phyloP scores from a whole-genome alignment of 805 yeast species.

The Hermanozyma aechmeae region DNA sequence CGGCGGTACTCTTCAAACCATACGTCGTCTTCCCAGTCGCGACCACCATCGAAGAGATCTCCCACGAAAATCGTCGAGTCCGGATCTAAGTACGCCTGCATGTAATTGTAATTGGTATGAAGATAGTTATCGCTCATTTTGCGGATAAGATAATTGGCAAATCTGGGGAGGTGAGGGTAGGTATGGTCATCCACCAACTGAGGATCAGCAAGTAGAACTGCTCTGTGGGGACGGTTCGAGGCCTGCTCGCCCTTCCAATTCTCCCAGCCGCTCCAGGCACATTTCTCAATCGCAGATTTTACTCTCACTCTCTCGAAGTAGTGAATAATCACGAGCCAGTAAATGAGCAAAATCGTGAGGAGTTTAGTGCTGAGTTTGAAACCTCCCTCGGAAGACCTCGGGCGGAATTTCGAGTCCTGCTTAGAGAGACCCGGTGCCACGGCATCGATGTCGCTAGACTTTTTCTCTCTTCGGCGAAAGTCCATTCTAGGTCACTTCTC shows the following conservation, averaged over 20 bases:
- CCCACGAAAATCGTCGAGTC: conserved; percentile 76
- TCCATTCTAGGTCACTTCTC: no score
- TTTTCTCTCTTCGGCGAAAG: conserved; percentile 1
- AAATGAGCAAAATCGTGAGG: conserved; percentile 5
- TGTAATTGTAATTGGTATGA: conserved; percentile 58
- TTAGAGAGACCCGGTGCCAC: background rate
- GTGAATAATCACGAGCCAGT: conserved; percentile 21
- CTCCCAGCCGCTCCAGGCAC: conserved; percentile 63
- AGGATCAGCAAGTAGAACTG: conserved; percentile 79
- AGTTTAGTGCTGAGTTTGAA: conserved; percentile 4
- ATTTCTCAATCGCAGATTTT: conserved; percentile 13
- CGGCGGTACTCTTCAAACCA: conserved; percentile 70
- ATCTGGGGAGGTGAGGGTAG: conserved; percentile 59
- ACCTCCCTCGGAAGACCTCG: background rate
- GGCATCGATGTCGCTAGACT: background rate
- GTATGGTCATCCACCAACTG: conserved; percentile 86
- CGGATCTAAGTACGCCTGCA: conserved; percentile 56
- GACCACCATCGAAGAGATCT: conserved; percentile 90
- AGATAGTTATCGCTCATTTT: conserved; percentile 69
- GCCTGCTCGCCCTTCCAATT: conserved; percentile 30
- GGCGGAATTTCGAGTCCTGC: conserved; percentile 1
- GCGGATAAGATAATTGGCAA: conserved; percentile 46
- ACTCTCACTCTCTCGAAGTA: conserved; percentile 24
- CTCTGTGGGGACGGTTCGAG: conserved; percentile 31
- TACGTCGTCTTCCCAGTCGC: conserved; percentile 62